Base-by-base conservation (phyloP, 164 flowering plant genomes). In the Pachysandra terminalis region DNA sequence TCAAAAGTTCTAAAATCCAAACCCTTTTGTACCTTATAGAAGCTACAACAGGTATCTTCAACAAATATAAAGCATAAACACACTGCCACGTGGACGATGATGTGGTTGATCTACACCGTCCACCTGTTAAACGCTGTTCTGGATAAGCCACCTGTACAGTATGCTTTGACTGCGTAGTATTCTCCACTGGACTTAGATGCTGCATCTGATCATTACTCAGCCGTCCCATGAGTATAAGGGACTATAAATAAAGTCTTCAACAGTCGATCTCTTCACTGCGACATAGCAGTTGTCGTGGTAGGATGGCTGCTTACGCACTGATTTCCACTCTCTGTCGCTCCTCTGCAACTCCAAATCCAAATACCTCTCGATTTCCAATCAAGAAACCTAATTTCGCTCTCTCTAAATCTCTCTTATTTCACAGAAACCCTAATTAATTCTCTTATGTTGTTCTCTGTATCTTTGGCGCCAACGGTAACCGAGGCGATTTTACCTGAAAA, bases 241-340 rank as follows among this genome's bases (percentile, higher is more conserved):
- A 32, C 37, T 32, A 32, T 32, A 5, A 15, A 32, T 32, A 5
- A 15, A 45, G 51, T 32, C 37, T 7, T 7, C 51, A 48, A 21
- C 59, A 48, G 14, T 45, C 16, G 10, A 45, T 45, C 51, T 12
- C 6, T 45, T 32, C 3, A 32, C 51, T 13, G 10, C 17, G 6
- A 10, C 10, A 45, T 13, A 1, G 51, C 51, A 56, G 59, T 15
- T 56, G 59, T 3, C 15, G 19, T 8, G n/a, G 51, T 37, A 57
- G 52, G 21, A 73, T 68, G 76, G 76, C 75, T 67, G 69, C 78
- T 55, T 59, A 41, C 70, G 71, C 76, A 22, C 70, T 81, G 74
- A 37, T 82, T 66, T 74, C 78, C 53, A 26, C 76, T 17, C 26
- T 65, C 71, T 59, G 60, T 73, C 67, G 32, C 51, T 71, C 72